Base-by-base conservation (phyloP, 805 yeast species). In the Candida berthetii region DNA sequence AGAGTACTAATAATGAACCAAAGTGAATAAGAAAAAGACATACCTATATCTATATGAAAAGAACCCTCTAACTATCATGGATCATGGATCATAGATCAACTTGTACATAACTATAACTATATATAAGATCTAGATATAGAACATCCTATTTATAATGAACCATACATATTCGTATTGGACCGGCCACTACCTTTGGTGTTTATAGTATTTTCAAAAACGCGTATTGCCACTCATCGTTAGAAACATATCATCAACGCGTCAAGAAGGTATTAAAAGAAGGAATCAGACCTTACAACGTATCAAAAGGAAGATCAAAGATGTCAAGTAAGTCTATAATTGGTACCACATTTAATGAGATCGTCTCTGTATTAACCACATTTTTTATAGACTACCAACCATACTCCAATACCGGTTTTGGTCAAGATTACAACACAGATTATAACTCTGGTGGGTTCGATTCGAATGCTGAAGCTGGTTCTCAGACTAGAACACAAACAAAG, bases 401-500 rank as follows among this genome's bases (percentile, higher is more conserved):
- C 46, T 22, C 24, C 24, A 22, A 22, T 16, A 49, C 46, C 16
- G 61, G 61, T 42, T 62, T 60, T 42, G 56, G 51, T 47, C 52
- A 55, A 39, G 55, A 57, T 31, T 48, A 41, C 24, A 43, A 43
- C 15, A 47, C 47, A 13, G 52, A 46, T 39, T 48, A 38, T 39
- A 64, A 58, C 42, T 61, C 62, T 20, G 64, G 66, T 33, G 70
- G 69, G 31, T 66, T 62, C 17, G 61, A 60, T 40, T 44, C 54
- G 35, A 48, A 49, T 22, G 57, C 50, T 13, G 62, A 64, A 6
- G 66, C 70, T 53, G 65, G 60, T 32, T 61, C 43, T 38, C 45
- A 48, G 31, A 45, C 45, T 34, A 49, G 44, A 51, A 40, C 61
- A 42, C 58, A 58, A 47, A 43, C 63, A 45, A 52, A 66, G 53